phyloP scores from a whole-genome alignment of 495 filamentous ascomycete species.

The Penicillium nucicola region DNA sequence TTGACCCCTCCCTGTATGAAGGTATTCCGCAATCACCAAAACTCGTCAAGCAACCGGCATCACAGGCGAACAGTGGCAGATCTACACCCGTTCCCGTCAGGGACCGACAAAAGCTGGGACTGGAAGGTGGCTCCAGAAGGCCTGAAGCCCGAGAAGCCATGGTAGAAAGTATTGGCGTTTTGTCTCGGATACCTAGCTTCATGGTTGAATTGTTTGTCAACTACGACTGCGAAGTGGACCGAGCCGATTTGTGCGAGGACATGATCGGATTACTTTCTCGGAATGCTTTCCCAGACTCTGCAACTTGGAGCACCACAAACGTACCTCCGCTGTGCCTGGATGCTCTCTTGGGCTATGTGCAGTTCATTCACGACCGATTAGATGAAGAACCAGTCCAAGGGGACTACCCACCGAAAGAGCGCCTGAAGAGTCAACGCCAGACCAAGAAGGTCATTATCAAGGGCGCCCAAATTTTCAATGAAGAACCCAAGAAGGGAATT shows the following conservation, averaged over 20 bases:
- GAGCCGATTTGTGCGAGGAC: constrained; percentile 90
- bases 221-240: constrained; percentile 94
- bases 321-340: constrained; percentile 95
- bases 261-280: constrained; percentile 88
- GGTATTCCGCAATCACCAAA: constrained; percentile 91
- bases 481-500: constrained; percentile 85
- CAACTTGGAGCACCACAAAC: constrained; percentile 98
- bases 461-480: constrained; percentile 91
- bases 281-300: constrained; percentile 95
- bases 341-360: constrained; percentile 83
- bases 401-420: constrained; percentile 62
- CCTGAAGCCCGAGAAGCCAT: constrained; percentile 96
- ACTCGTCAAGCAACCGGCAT: constrained; percentile 75
- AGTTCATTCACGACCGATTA: constrained; percentile 83
- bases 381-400: constrained; percentile 63
- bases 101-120: constrained; percentile 86
- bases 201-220: constrained; percentile 96
- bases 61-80: constrained; percentile 74
- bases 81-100: constrained; percentile 91
- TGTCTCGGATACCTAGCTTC: constrained; percentile 88
- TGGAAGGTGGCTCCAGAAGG: constrained; percentile 88
- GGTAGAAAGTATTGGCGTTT: constrained; percentile 91
- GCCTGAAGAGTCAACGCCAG: constrained; percentile 64
- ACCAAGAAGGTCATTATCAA: constrained; percentile 86
- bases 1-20: constrained; percentile 87